Evolutionary conservation across 228 moss, liverwort and hornwort species (phyloP), one percentile per base, ranked within the genome.

Genomic region (Sphagnum fallax): DNA sequence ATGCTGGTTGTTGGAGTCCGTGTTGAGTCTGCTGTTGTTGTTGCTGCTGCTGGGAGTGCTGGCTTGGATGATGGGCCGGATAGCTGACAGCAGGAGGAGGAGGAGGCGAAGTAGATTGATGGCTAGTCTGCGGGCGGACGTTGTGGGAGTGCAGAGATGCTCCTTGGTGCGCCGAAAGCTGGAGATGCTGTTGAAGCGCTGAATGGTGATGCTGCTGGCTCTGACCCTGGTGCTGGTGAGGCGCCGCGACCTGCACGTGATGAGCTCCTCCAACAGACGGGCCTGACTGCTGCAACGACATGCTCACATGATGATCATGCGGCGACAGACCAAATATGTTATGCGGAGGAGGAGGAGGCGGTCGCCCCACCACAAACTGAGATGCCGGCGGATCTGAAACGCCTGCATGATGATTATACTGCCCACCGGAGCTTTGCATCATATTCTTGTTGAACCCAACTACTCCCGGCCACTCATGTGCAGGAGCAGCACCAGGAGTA

Each of bases 391-490:
- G 53, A 69, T 88, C 88, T 58, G 88, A 75, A 52, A 88, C 82
- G 52, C 88, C 88, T 32, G 32, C 32, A 32, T 32, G 32, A 32
- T 32, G 32, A 32, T 32, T 32, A 85, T 88, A 88, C 75, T 88
- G 88, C 73, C 88, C 88, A 32, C 32, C 32, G 73, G 74, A 68
- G 68, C 83, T 84, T 80, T 88, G 88, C 88, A 88, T 88, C 84
- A 70, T 75, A 66, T 70, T 80, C 32, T 71, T 32, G 32, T 32
- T 32, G 32, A 32, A 32, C 32, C 32, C 32, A 32, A 32, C 32
- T 32, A 32, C 32, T 32, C 32, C 32, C 32, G 32, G 32, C 32
- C 32, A 32, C 32, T 32, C 32, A 32, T 32, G 32, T 32, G 32
- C 32, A 32, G 32, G 32, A 32, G 32, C 32, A 32, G 32, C 32